A percentile compares a stretch with the other conserved stretches of the same genome.
phyloP scores from a whole-genome alignment of 2,329 filamentous ascomycete genomes.

The Talaromyces sp. region DNA sequence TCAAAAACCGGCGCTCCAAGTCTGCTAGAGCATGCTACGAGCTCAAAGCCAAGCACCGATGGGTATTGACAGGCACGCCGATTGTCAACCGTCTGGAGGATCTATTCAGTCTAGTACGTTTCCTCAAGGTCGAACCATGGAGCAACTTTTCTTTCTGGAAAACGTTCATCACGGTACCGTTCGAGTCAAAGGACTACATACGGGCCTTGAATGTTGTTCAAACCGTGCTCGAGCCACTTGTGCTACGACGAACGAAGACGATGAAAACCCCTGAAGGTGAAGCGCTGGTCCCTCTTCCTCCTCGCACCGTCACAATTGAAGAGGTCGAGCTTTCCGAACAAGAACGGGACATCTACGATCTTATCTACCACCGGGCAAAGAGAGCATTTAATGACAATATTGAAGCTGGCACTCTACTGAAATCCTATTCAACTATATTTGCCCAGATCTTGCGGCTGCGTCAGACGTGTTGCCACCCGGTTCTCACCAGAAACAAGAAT shows the following conservation, averaged over 20 bases:
- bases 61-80: conserved; percentile 90
- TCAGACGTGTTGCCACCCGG: conserved; percentile 90
- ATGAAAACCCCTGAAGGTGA: conserved; percentile 93
- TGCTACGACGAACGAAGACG: conserved; percentile 90
- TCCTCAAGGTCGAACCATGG: conserved; percentile 93
- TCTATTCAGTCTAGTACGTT: conserved; percentile 86
- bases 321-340: conserved; percentile 78
- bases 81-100: conserved; percentile 96
- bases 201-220: conserved; percentile 94
- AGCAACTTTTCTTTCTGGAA: conserved; percentile 99
- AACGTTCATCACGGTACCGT: conserved; percentile 95
- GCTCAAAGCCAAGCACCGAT: conserved; percentile 76
- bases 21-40: conserved; percentile 95
- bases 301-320: conserved; percentile 78
- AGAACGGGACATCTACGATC: conserved; percentile 87
- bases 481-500: conserved; percentile 79
- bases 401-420: conserved; percentile 87
- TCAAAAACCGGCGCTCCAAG: conserved; percentile 87
- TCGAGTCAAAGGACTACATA: conserved; percentile 92
- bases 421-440: conserved; percentile 95
- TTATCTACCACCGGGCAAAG: conserved; percentile 80
- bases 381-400: conserved; percentile 80
- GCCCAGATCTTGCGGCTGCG: conserved; percentile 90
- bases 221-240: conserved; percentile 91
- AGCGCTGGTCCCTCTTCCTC: conserved; percentile 74